Conservation (phyloP, 768 basidiomycete genomes). For the Phlebiopsis gigantea region DNA sequence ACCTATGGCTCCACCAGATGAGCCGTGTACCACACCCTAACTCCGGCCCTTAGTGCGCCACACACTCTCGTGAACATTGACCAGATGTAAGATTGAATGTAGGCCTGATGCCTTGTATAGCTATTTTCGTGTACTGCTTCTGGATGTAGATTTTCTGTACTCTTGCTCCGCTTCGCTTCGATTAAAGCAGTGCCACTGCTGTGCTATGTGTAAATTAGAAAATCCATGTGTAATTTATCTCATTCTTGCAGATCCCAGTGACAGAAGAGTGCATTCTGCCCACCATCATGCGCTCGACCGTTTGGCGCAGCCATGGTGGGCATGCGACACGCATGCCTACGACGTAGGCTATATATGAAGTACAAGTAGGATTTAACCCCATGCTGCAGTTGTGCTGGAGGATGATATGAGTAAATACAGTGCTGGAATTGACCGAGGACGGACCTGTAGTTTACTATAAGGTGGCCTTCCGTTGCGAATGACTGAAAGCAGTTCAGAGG, state of each 20-base stretch:
- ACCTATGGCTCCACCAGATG: slow-evolving; percentile 17
- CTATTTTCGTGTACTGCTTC: neutral
- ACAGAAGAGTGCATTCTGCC: neutral
- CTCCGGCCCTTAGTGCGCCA: neutral
- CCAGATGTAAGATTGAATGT: neutral
- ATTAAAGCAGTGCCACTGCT: neutral
- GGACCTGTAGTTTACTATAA: slow-evolving; percentile 66
- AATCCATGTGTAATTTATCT: neutral
- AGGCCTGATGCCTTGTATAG: neutral
- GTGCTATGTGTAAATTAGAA: neutral
- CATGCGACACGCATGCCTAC: neutral
- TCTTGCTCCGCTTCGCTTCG: neutral
- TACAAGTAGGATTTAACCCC: slow-evolving; percentile 34
- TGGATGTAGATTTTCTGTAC: neutral
- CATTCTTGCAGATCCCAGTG: neutral
- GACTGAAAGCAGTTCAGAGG: slow-evolving; percentile 30
- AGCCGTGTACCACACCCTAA: neutral
- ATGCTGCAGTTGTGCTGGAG: slow-evolving; percentile 52
- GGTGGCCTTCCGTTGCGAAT: slow-evolving; percentile 56
- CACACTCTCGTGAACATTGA: neutral
- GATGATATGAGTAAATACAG: neutral
- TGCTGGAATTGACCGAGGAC: slow-evolving; percentile 7
- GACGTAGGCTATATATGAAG: neutral
- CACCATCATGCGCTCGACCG: neutral
- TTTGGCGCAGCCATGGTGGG: neutral